Percentiles rank a stretch among this genome's conserved stretches.
Evolutionary conservation across 495 filamentous ascomycete species (phyloP).

Genomic region (Chaetomium fimeti): DNA sequence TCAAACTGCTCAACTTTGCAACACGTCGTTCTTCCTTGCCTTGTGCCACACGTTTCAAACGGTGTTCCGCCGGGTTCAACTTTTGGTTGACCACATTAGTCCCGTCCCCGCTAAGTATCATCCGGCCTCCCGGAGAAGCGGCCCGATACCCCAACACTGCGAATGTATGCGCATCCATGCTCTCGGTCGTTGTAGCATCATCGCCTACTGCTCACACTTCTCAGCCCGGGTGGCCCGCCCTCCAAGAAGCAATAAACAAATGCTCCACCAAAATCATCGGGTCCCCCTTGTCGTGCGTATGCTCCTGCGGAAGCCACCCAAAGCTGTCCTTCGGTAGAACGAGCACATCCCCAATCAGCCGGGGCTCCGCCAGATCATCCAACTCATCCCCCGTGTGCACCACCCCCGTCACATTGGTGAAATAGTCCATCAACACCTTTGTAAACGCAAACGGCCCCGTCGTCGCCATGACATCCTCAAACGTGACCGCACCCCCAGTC

Average conservation of each 20-base stretch:
- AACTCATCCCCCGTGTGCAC: not conserved
- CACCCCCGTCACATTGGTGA: not conserved
- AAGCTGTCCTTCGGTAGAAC: not conserved
- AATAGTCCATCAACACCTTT: not conserved
- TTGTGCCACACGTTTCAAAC: too few species aligned
- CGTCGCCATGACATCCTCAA: not conserved
- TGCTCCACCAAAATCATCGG: not conserved
- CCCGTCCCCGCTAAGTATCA: too few species aligned
- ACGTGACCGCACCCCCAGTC: not conserved
- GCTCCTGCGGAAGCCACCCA: conserved; percentile 1
- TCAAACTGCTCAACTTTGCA: too few species aligned
- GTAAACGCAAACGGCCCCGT: not conserved
- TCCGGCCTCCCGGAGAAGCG: too few species aligned
- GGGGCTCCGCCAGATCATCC: not conserved
- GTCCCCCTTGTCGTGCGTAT: not conserved
- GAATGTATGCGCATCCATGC: too few species aligned
- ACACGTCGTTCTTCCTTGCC: too few species aligned
- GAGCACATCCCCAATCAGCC: not conserved
- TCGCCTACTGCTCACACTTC: not conserved
- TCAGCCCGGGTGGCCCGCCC: not conserved
- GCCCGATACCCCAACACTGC: too few species aligned
- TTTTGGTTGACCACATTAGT: too few species aligned
- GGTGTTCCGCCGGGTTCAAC: too few species aligned
- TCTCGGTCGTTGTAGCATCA: too few species aligned
- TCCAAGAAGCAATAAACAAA: not conserved